Conservation (phyloP, 768 basidiomycete genomes). For the Mycena alexandri region DNA sequence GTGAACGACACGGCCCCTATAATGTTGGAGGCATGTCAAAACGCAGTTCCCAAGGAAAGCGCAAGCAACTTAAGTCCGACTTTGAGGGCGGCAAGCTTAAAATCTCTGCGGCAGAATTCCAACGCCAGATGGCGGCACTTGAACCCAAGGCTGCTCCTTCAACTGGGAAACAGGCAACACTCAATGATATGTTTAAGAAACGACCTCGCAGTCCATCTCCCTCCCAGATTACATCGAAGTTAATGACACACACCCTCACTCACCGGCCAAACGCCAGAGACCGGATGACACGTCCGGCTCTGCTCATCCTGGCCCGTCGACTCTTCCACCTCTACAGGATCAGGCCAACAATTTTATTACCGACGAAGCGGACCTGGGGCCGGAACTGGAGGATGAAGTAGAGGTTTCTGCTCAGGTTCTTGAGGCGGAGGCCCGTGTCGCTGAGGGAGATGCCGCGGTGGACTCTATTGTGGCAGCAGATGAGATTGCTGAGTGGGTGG, state of each 20-base stretch:
- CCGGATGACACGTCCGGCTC: too few species aligned
- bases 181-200: not conserved
- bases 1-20: not conserved
- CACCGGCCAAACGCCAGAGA: not conserved
- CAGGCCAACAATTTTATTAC: not conserved
- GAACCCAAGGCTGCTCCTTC: not conserved
- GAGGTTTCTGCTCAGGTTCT: not conserved
- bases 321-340: not conserved
- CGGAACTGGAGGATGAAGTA: not conserved
- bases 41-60: conserved; percentile 3
- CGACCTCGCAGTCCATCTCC: not conserved
- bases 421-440: not conserved
- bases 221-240: conserved; percentile 2
- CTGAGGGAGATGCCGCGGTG: not conserved
- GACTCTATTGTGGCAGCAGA: conserved; percentile 10
- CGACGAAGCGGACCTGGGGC: too few species aligned
- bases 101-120: conserved; percentile 1
- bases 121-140: conserved; percentile 3
- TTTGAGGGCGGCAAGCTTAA: not conserved
- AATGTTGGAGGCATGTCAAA: not conserved
- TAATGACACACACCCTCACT: not conserved
- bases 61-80: conserved; percentile 4
- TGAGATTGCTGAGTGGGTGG: conserved; percentile 21
- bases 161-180: not conserved
- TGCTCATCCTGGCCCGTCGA: too few species aligned